Evolutionary conservation across 768 basidiomycete genomes (phyloP), one percentile per base, ranked within the genome.

Genomic region (Lentinula edodes): DNA sequence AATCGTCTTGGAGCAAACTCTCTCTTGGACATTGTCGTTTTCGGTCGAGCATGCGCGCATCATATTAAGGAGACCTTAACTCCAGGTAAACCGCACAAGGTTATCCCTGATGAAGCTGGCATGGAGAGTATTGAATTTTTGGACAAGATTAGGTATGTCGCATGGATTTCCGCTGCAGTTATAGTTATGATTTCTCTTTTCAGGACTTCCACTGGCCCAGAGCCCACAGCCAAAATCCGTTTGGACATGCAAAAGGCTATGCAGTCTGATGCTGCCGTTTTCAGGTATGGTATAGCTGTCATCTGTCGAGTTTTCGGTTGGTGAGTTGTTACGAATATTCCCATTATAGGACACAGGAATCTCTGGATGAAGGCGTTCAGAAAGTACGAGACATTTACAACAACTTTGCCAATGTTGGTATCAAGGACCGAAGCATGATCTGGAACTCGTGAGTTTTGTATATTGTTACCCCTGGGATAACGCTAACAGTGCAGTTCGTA

Each of bases 1-100:
- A 99, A 99, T 81, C 95, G 97, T 75, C 90, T 99, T 58, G 97
- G 97, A 68, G 97, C 97, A 71, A 99, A 99, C 83, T 99, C 97
- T 20, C 87, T 99, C 32, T 81, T 99, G 66, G 97, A 98, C 74
- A 97, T 98, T 67, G 97, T 98, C 74, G 97, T 98, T 66, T 99
- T 98, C 69, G 97, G 97, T 68, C 95, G 97, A 74, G 96, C 97
- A n/a, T 95, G 92, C 68, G 96, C 97, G 32, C 91, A 97, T 75
- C 97, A 98, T 77, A 98, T 98, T 73, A 88, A 86, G 66, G 93
- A 96, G 60, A 98, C 83, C 45, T 82, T 93, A 62, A 87, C 88
- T 16, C 93, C 95, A 45, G 93, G 94, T 61, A 91, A 89, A 71
- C 86, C 94, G 9, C 97, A 98, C 79, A 93, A 93, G 76, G 79